Conservation (phyloP, 1,284 basidiomycete species). For the Taiwanofungus camphoratus region DNA sequence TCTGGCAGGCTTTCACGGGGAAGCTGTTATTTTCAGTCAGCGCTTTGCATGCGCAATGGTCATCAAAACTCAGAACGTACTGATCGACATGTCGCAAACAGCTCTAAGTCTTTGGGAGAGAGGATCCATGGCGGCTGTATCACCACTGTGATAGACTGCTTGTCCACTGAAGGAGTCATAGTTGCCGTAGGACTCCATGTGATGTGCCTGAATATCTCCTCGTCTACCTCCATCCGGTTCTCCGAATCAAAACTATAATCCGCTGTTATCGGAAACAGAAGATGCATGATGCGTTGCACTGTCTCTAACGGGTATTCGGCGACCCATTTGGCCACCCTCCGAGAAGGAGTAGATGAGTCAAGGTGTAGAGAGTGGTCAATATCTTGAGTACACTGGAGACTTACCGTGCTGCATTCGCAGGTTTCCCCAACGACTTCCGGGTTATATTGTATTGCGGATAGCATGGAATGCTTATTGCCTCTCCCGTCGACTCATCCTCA, state of each 20-base stretch:
- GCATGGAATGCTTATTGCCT: slow-evolving; percentile 41
- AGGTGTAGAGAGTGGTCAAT: slow-evolving; percentile 7
- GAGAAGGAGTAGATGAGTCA: neutral
- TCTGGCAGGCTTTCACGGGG: neutral
- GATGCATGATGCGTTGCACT: slow-evolving; percentile 46
- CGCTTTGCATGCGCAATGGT: no score
- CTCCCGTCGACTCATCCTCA: slow-evolving; percentile 33
- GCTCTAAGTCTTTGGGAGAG: slow-evolving; percentile 46
- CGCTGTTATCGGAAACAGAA: slow-evolving; percentile 36
- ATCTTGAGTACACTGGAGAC: slow-evolving; percentile 2
- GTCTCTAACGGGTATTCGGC: slow-evolving; percentile 50
- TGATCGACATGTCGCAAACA: slow-evolving; percentile 42
- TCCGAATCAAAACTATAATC: slow-evolving; percentile 33
- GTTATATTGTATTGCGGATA: slow-evolving; percentile 11
- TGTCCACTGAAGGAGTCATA: slow-evolving; percentile 12
- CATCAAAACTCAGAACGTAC: slow-evolving; percentile 31
- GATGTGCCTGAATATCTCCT: slow-evolving; percentile 39
- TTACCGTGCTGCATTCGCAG: slow-evolving; percentile 6
- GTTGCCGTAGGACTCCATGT: slow-evolving; percentile 38
- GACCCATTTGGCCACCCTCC: slow-evolving; percentile 38
- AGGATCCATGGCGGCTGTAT: slow-evolving; percentile 65
- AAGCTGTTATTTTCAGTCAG: neutral
- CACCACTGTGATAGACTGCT: slow-evolving; percentile 42
- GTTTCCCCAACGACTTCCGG: neutral
- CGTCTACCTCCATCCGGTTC: slow-evolving; percentile 34